These are phyloP conservation scores for Ustilago bromivora DNA, from an alignment of 1,284 basidiomycete species.

Conservation along the genomic window DNA sequence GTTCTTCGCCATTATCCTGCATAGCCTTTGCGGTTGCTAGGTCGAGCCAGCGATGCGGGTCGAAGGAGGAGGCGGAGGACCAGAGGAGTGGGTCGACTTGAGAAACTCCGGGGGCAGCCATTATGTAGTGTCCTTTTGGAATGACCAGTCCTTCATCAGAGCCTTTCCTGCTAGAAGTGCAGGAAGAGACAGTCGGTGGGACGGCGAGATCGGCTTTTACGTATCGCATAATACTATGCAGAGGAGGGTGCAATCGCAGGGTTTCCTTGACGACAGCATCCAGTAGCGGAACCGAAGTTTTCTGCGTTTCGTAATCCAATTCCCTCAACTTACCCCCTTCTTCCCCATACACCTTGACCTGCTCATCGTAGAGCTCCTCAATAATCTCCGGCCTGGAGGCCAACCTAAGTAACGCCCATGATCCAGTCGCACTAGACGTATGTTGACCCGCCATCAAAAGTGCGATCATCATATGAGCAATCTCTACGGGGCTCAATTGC, in stretches of 20 bases:
- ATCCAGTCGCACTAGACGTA: constrained; percentile 89
- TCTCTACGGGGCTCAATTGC: constrained; percentile 84
- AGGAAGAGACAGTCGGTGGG: constrained; percentile 77
- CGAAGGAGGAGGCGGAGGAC: constrained; percentile 76
- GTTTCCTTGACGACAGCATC: constrained; percentile 93
- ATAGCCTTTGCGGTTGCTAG: constrained; percentile 75
- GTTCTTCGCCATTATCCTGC: constrained; percentile 76
- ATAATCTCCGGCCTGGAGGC: constrained; percentile 82
- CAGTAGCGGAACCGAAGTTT: constrained; percentile 81
- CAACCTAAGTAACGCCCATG: constrained; percentile 90
- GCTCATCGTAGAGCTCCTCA: constrained; percentile 79
- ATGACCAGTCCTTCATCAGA: constrained; percentile 78
- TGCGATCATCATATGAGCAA: constrained; percentile 89
- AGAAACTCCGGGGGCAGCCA: constrained; percentile 88
- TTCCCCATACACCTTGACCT: constrained; percentile 83
- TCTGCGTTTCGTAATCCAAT: constrained; percentile 86
- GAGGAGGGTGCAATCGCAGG: constrained; percentile 74
- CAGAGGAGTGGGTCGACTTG: constrained; percentile 89
- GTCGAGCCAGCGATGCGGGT: constrained; percentile 83
- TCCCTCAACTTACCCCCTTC: constrained; percentile 77
- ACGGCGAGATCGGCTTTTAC: constrained; percentile 87
- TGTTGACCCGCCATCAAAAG: constrained; percentile 89
- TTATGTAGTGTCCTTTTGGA: constrained; percentile 89
- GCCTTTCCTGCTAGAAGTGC: constrained; percentile 53
- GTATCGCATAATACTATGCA: constrained; percentile 77